Evolutionary conservation across 2,329 filamentous ascomycete genomes (phyloP).

Genomic region (Rachicladosporium sp.): DNA sequence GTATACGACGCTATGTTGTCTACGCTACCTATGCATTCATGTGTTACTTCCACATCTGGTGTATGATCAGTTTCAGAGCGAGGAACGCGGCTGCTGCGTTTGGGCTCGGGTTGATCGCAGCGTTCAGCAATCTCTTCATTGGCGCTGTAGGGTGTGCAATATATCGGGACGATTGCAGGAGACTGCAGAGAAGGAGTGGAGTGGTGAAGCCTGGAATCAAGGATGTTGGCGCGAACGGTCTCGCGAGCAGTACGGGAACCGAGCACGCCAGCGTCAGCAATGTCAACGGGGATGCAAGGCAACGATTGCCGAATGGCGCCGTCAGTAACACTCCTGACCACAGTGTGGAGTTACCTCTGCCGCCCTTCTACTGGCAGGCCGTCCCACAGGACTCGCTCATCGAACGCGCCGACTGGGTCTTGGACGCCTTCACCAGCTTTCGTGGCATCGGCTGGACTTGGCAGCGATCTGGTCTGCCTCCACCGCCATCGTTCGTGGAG

Average conservation of each 20-base stretch:
- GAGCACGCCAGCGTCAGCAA: constrained; percentile 1
- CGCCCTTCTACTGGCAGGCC: constrained; percentile 37
- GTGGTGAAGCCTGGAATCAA: too few relatives aligned
- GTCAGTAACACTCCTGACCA: constrained; percentile 1
- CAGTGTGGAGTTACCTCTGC: too few relatives aligned
- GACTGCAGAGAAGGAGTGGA: constrained; percentile 33
- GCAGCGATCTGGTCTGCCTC: constrained; percentile 37
- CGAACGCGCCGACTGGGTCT: constrained; percentile 47
- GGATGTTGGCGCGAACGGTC: constrained; percentile 1
- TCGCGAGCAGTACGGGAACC: constrained; percentile 4
- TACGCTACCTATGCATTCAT: constrained; percentile 35
- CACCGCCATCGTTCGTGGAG: constrained; percentile 30
- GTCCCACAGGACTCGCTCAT: constrained; percentile 36
- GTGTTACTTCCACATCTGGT: constrained; percentile 31
- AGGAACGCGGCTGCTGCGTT: constrained; percentile 40
- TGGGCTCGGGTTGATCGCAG: constrained; percentile 40
- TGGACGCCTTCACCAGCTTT: constrained; percentile 46
- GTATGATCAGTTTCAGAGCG: constrained; percentile 34
- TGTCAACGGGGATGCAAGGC: constrained; percentile 2
- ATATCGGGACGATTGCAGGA: constrained; percentile 45
- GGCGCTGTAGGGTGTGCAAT: constrained; percentile 34
- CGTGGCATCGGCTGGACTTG: constrained; percentile 50
- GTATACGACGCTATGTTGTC: constrained; percentile 29
- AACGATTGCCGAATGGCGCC: constrained; percentile 8
- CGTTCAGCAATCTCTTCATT: constrained; percentile 44